Conservation (phyloP, 2,329 filamentous ascomycete species). For the Domatiomyces catenatus region DNA sequence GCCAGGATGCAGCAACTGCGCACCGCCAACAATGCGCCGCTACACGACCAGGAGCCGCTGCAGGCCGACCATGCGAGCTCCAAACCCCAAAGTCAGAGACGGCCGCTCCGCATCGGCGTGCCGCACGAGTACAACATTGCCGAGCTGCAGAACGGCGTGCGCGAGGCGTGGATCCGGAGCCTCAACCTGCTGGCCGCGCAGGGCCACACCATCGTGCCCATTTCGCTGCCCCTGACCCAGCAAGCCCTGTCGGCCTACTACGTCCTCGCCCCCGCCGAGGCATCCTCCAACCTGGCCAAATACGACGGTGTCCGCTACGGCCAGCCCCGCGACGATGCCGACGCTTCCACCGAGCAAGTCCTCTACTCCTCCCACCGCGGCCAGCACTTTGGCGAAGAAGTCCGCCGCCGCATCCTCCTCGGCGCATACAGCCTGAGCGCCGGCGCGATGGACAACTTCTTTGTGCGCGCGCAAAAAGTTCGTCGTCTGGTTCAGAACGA, state of each 20-base stretch:
- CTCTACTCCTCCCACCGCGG: constrained; percentile 66
- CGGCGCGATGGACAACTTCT: constrained; percentile 88
- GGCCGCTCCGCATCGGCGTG: constrained; percentile 38
- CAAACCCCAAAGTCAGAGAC: constrained; percentile 5
- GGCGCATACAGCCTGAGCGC: constrained; percentile 84
- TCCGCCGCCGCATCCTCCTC: constrained; percentile 70
- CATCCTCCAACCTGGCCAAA: constrained; percentile 87
- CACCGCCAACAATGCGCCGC: background rate
- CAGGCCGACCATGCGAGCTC: background rate
- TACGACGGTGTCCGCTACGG: constrained; percentile 97
- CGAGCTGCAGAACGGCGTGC: constrained; percentile 58
- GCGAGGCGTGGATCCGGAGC: constrained; percentile 50
- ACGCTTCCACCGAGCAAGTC: constrained; percentile 30
- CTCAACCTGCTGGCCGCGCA: constrained; percentile 43
- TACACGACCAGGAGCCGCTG: background rate
- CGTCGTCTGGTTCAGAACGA: constrained; percentile 70
- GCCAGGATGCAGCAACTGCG: constrained; percentile 5
- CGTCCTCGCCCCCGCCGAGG: constrained; percentile 84
- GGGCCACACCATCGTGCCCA: constrained; percentile 58
- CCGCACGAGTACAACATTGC: constrained; percentile 72
- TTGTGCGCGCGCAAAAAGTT: constrained; percentile 80
- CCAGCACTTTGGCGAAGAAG: constrained; percentile 65
- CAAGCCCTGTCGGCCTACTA: constrained; percentile 89
- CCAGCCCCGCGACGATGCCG: constrained; percentile 40
- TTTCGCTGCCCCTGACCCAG: constrained; percentile 69